Conservation (phyloP, 495 filamentous ascomycete genomes). For the Neurospora sp. region DNA sequence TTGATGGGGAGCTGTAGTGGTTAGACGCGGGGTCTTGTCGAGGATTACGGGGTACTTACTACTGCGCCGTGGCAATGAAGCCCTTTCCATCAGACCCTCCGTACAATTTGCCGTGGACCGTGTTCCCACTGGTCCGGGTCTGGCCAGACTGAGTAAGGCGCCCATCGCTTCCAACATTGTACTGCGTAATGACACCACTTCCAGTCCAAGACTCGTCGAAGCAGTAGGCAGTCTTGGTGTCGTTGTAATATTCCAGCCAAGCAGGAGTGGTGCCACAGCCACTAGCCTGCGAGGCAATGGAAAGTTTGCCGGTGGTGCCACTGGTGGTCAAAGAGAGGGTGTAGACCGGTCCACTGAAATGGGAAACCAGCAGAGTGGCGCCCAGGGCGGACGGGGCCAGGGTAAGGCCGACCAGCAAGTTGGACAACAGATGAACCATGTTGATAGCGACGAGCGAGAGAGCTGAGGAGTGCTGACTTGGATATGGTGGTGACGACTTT, state of each 20-base stretch:
- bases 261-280: slow-evolving; percentile 37
- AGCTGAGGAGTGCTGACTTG: not conserved
- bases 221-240: slow-evolving; percentile 44
- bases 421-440: not conserved
- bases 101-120: slow-evolving; percentile 32
- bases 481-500: not conserved
- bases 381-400: slow-evolving; percentile 23
- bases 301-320: slow-evolving; percentile 18
- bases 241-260: slow-evolving; percentile 44
- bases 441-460: not conserved
- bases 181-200: slow-evolving; percentile 32
- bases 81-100: slow-evolving; percentile 26
- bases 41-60: slow-evolving; percentile 23
- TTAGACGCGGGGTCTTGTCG: not conserved
- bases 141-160: slow-evolving; percentile 26
- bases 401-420: slow-evolving; percentile 5
- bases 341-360: slow-evolving; percentile 33
- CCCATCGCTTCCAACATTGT: slow-evolving; percentile 29
- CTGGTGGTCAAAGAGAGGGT: slow-evolving; percentile 21
- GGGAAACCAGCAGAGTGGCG: slow-evolving; percentile 30
- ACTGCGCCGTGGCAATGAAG: slow-evolving; percentile 38
- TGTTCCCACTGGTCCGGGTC: slow-evolving; percentile 26
- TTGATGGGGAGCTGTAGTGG: slow-evolving; percentile 28
- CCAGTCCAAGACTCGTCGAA: slow-evolving; percentile 43
- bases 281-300: slow-evolving; percentile 19